Base-by-base conservation (phyloP, 768 basidiomycete genomes). In the Agrocybe chaxingu region DNA sequence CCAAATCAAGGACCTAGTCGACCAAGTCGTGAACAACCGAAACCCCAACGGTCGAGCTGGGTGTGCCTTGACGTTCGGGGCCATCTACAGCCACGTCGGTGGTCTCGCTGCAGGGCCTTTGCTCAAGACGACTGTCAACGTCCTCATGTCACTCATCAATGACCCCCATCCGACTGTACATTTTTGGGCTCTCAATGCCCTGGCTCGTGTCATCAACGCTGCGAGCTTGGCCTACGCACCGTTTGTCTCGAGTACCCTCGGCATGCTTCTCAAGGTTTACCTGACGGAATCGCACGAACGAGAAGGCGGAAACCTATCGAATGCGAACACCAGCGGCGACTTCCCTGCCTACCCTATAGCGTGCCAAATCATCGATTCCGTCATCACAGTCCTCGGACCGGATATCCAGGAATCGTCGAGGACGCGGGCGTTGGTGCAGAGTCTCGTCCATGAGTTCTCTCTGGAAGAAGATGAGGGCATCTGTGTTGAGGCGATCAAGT, bases 141-240 rank as follows among this genome's bases (percentile, higher is more conserved):
- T 98, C 40, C 76, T 98, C 34, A 91, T 96, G 83, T 96, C 95
- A 0, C 80, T 99, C 13, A 85, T 88, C 66, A 94, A 90, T 53
- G 97, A 99, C 65, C 94, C 96, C 0, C 97, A 98, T 64, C 96
- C 97, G 0, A 79, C 93, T 31, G 97, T 98, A 5, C 96, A 98
- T 66, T 97, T 88, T 62, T 95, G 89, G 85, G 87, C 96, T 2
- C 72, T 98, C 54, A 84, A 81, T 42, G 89, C 97, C 1, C 74
- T 99, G 30, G 82, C 87, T 5, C 77, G 82, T 11, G 95, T 98
- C 50, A 87, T 97, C 64, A 86, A 91, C 62, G 87, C 95, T 3
- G 94, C 96, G 3, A 94, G 89, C 67, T 71, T 98, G 49, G 86
- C 90, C 0, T 99, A 96, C 63, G 83, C 89, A 3, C 90, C 93